phyloP scores from a whole-genome alignment of 257 asterid genomes.

The Solanum chiquidenum region DNA sequence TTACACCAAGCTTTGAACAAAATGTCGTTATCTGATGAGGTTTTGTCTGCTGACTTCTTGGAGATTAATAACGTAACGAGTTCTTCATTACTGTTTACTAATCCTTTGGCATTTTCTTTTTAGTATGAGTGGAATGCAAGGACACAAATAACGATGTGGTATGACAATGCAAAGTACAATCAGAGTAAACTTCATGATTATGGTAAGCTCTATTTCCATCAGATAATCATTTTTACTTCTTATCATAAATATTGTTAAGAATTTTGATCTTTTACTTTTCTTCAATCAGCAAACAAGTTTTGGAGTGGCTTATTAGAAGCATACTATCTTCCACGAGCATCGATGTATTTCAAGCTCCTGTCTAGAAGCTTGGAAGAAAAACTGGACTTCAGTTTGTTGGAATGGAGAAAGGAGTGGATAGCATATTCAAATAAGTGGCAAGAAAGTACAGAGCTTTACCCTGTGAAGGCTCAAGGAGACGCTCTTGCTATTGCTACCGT shows the following conservation, averaged over 20 bases:
- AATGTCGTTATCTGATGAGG: not conserved
- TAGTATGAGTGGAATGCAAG: conserved; percentile 97
- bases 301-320: conserved; percentile 77
- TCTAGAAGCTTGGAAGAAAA: conserved; percentile 45
- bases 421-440: conserved; percentile 80
- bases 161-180: conserved; percentile 42
- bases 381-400: conserved; percentile 45
- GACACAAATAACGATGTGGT: conserved; percentile 98
- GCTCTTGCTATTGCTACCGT: conserved; percentile 52
- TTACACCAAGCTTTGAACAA: not conserved
- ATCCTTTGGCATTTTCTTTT: not conserved
- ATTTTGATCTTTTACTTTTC: not conserved
- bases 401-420: conserved; percentile 92
- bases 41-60: not conserved
- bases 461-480: conserved; percentile 58
- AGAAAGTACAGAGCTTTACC: conserved; percentile 47
- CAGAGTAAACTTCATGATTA: conserved; percentile 92
- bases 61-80: not conserved
- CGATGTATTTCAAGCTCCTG: conserved; percentile 55
- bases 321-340: conserved; percentile 87
- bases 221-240: not conserved
- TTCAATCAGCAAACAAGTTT: conserved; percentile 70
- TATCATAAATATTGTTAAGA: not conserved
- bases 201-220: conserved; percentile 24
- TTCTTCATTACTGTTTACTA: not conserved